A percentile compares a stretch with the other conserved stretches of the same genome.
Conservation (phyloP, 257 asterid genomes). For the Solanum sitiens region DNA sequence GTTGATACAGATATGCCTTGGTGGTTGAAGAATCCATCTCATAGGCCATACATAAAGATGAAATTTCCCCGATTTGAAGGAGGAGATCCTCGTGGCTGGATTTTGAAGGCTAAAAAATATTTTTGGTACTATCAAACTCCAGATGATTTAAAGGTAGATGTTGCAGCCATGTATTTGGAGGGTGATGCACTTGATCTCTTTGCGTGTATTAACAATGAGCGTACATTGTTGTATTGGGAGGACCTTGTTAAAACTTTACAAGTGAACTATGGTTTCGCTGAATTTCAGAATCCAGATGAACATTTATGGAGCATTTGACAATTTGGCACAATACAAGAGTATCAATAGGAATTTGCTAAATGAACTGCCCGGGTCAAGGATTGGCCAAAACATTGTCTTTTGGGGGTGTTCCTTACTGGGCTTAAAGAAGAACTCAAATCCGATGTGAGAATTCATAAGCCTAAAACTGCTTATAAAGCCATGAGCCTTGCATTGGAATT, state of each 20-base stretch:
- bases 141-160: not conserved
- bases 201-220: not conserved
- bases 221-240: not conserved
- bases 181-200: not conserved
- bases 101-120: not conserved
- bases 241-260: not conserved
- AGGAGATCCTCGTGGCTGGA: not conserved
- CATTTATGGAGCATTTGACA: not conserved
- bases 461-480: not conserved
- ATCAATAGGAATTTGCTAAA: not conserved
- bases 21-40: not conserved
- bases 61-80: not conserved
- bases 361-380: not conserved
- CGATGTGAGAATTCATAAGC: not conserved
- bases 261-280: not conserved
- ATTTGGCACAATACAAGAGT: not conserved
- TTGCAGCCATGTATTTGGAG: not conserved
- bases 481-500: not conserved
- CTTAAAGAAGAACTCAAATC: too few relatives aligned
- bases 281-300: not conserved
- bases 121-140: not conserved
- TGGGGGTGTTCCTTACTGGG: not conserved
- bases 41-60: not conserved
- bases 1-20: not conserved
- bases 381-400: not conserved